Percentiles rank a stretch among this genome's conserved stretches.
These are phyloP conservation scores for Aspergillus latus DNA, from an alignment of 2,329 filamentous ascomycete species.

Conservation along the genomic window DNA sequence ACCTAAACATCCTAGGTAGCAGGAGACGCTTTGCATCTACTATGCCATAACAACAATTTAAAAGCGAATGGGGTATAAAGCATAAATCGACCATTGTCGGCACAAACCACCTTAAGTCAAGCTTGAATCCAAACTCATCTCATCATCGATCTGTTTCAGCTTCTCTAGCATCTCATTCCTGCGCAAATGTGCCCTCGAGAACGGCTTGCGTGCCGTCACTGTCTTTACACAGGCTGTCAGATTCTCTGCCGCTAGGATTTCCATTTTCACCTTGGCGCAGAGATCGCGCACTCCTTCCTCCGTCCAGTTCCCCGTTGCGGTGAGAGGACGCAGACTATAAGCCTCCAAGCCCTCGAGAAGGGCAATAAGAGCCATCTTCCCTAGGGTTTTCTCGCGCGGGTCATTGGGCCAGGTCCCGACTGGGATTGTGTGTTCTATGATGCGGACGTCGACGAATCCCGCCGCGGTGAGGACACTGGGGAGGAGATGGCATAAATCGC, in stretches of 20 bases:
- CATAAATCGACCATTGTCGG: background rate
- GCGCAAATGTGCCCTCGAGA: slow-evolving; percentile 28
- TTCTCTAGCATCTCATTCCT: slow-evolving; percentile 27
- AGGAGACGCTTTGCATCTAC: slow-evolving; percentile 1
- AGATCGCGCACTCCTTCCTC: slow-evolving; percentile 36
- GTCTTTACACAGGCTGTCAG: slow-evolving; percentile 13
- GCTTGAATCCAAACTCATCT: background rate
- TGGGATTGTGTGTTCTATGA: slow-evolving; percentile 39
- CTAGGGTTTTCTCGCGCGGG: slow-evolving; percentile 34
- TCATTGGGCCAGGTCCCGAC: slow-evolving; percentile 41
- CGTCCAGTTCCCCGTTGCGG: slow-evolving; percentile 34
- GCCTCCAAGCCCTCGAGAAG: slow-evolving; percentile 44
- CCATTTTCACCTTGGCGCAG: slow-evolving; percentile 39
- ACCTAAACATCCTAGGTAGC: background rate
- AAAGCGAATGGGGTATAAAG: slow-evolving; percentile 1
- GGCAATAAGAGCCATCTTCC: slow-evolving; percentile 45
- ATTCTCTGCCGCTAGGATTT: slow-evolving; percentile 31
- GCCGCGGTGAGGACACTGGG: slow-evolving; percentile 41
- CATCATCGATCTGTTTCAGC: slow-evolving; percentile 9
- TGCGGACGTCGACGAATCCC: slow-evolving; percentile 47
- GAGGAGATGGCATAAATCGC: slow-evolving; percentile 46
- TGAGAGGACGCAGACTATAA: slow-evolving; percentile 37
- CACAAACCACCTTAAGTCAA: background rate
- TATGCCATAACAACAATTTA: background rate
- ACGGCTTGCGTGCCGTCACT: slow-evolving; percentile 27